phyloP scores from a whole-genome alignment of 257 asterid genomes.

The Catharanthus roseus region DNA sequence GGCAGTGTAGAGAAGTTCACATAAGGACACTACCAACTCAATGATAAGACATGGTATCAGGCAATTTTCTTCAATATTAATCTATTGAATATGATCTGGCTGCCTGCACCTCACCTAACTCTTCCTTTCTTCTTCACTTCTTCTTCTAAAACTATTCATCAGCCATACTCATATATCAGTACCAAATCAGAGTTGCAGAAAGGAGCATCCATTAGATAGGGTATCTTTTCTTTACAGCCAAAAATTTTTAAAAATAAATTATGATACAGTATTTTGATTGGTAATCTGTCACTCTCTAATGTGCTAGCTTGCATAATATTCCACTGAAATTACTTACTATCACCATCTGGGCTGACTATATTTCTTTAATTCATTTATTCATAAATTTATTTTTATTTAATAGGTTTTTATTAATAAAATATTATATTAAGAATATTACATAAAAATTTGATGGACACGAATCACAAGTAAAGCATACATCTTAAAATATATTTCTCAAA shows the following conservation, averaged over 20 bases:
- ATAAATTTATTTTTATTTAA: no score
- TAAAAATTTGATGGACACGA: no score
- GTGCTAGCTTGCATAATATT: slow-evolving; percentile 17
- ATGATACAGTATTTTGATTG: neutral
- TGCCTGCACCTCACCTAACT: slow-evolving; percentile 17
- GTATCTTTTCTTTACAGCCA: slow-evolving; percentile 1
- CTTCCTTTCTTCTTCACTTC: slow-evolving; percentile 1
- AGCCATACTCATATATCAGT: slow-evolving; percentile 1
- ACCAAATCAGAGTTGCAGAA: neutral
- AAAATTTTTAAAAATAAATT: neutral
- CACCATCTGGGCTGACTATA: no score
- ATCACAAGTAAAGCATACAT: no score
- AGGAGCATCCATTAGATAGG: neutral
- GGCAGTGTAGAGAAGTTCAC: slow-evolving; percentile 28
- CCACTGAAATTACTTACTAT: no score
- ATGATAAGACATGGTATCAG: slow-evolving; percentile 35
- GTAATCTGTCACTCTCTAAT: slow-evolving; percentile 12
- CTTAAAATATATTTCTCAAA: no score
- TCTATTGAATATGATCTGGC: slow-evolving; percentile 17
- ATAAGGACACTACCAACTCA: slow-evolving; percentile 45
- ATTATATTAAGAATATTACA: no score
- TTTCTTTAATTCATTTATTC: no score
- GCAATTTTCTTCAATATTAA: slow-evolving; percentile 19
- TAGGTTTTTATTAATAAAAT: no score
- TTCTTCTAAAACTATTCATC: no score